A percentile compares a stretch with the other conserved stretches of the same genome.
Evolutionary conservation across 106 monocot species (phyloP).

Genomic region (Alisma plantagoaquatica): DNA sequence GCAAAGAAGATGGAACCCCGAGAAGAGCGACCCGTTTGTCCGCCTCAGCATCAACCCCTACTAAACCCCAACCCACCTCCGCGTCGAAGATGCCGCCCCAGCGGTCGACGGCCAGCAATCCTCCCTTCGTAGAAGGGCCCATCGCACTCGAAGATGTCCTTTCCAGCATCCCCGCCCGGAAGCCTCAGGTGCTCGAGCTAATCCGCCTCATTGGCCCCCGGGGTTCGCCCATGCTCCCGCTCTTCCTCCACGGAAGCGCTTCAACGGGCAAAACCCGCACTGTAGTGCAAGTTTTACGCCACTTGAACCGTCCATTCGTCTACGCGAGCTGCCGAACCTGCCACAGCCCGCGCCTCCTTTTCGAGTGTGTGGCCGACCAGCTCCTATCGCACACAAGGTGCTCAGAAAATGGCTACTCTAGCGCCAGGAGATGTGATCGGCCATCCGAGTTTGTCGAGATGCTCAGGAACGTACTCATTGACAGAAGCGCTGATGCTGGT

Average conservation of each 20-base stretch:
- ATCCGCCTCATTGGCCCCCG: slow-evolving; percentile 39
- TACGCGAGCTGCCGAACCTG: slow-evolving; percentile 59
- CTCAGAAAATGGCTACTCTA: slow-evolving; percentile 20
- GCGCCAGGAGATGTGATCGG: slow-evolving; percentile 48
- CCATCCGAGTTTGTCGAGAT: slow-evolving; percentile 58
- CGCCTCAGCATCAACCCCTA: not conserved
- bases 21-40: slow-evolving; percentile 11
- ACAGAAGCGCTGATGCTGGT: not conserved
- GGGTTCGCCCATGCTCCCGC: slow-evolving; percentile 53
- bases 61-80: not conserved
- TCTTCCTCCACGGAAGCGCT: slow-evolving; percentile 59
- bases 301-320: slow-evolving; percentile 53
- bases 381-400: slow-evolving; percentile 17
- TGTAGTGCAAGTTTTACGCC: slow-evolving; percentile 42
- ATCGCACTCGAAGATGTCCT: slow-evolving; percentile 10
- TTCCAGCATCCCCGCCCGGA: slow-evolving; percentile 16
- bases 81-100: not conserved
- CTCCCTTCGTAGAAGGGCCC: no score
- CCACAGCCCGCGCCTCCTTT: slow-evolving; percentile 43
- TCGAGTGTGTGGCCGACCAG: slow-evolving; percentile 56
- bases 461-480: slow-evolving; percentile 33
- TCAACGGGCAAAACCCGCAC: slow-evolving; percentile 74
- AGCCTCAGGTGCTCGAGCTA: slow-evolving; percentile 15
- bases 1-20: not conserved
- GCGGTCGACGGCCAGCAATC: no score